Base-by-base conservation (phyloP, 192 early-diverging fungal genomes). In the Podila minutissima region DNA sequence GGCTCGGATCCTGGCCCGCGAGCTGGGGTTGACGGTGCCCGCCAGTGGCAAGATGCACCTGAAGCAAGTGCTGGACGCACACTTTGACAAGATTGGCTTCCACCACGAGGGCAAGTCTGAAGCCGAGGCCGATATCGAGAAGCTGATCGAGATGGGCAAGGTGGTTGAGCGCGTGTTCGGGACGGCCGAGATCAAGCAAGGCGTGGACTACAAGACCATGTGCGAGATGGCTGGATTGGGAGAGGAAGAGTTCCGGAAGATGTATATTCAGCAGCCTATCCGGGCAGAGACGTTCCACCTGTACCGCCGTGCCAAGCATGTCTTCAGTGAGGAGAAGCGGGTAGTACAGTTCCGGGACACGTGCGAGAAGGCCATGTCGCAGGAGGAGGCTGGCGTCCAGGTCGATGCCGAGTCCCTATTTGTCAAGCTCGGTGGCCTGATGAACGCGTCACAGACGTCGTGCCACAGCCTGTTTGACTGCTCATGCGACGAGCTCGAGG, bases 401-500 rank as follows among this genome's bases (percentile, higher is more conserved):
- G 35, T 86, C 12, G 75, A 75, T 11, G 57, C 71, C 28, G 55
- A 82, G 53, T 48, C 82, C 15, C 65, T 82, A 55, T 83, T 70
- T 74, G 72, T 67, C 31, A 79, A 86, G 6, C 85, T 97, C 41
- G 97, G 96, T n/a, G 82, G 83, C 15, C 87, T 98, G 33, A 97
- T 98, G 96, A 92, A 97, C 85, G 87, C 88, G 26, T 96, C 94
- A 35, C 97, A 99, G 66, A 85, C 72, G 35, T 93, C 91, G 41
- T 98, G 97, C 83, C 84, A 91, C 48, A 87, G 92, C 49, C 75
- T 92, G 24, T 98, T 93, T 76, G 88, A 96, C 75, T 98, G 95
- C 77, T 91, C 90, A 2, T 94, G 95, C 65, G 84, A 87, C 33
- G 96, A 98, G 79, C 62, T 98, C 22, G 94, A 98, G 62, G 91